Conservation (phyloP, 106 monocot genomes). For the Vanilla planifolia region DNA sequence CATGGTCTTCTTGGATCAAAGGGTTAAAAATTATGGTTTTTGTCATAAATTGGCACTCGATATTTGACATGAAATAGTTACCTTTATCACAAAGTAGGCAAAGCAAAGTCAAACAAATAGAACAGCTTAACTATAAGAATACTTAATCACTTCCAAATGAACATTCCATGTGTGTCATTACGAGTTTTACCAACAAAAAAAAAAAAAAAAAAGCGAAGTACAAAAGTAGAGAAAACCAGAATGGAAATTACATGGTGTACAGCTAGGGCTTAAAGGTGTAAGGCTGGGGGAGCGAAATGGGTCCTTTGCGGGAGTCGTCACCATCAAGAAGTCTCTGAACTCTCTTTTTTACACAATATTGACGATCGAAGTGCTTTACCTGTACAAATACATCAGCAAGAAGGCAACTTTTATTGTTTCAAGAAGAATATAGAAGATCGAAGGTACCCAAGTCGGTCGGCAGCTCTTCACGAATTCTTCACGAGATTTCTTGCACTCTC, state of each 20-base stretch:
- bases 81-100: too few species aligned
- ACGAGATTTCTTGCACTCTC: constrained; percentile 61
- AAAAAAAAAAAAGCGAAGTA: not conserved
- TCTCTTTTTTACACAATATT: constrained; percentile 74
- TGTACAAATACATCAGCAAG: constrained; percentile 14
- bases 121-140: too few species aligned
- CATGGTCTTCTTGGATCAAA: too few species aligned
- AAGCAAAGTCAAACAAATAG: too few species aligned
- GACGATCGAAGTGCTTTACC: constrained; percentile 98
- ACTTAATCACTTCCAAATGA: too few species aligned
- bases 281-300: constrained; percentile 75
- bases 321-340: constrained; percentile 68
- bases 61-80: too few species aligned
- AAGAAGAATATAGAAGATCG: not conserved
- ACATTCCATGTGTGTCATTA: too few species aligned
- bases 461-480: constrained; percentile 55
- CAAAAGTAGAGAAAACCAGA: not conserved
- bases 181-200: too few species aligned
- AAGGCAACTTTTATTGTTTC: not conserved
- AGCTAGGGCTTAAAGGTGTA: constrained; percentile 61
- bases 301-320: constrained; percentile 69
- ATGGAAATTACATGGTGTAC: too few species aligned
- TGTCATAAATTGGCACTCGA: too few species aligned
- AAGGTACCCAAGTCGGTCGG: constrained; percentile 79
- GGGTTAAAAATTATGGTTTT: too few species aligned